Base-by-base conservation (phyloP, 2,329 filamentous ascomycete genomes). In the Diplodia sapinea region DNA sequence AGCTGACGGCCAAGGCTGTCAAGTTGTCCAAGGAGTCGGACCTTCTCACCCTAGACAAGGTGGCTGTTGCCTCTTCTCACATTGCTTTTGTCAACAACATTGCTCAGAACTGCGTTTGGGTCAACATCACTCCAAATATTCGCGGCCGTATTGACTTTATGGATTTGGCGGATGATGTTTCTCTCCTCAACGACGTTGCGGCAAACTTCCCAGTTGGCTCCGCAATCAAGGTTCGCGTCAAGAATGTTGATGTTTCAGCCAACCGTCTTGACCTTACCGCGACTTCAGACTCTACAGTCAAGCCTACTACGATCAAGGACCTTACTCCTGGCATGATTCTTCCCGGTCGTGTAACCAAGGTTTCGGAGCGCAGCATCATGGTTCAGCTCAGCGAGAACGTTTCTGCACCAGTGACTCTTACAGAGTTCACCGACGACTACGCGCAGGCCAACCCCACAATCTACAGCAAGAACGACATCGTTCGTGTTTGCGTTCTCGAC, bases 1-100 rank as follows among this genome's bases (percentile, higher is more conserved):
- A 99, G 77, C 85, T 98, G 64, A 95, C 94, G 4, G 87, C 91
- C 4, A 97, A 94, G 80, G 49, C 67, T n/a, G 54, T 33, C 40
- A 85, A 87, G 40, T 90, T 87, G 64, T 81, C 83, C 68, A 74
- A 85, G 49, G 86, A 91, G 68, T 78, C 89, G 50, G 84, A 88
- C 65, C 81, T 89, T 1, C 82, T 97, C 55, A 88, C 88, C 8
- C 82, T 97, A 38, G 88, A 92, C 31, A 87, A 91, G 69, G 81
- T 99, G 70, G 84, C 90, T 73, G 82, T 87, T 62, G 93, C 91
- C 20, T 89, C 90, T 20, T 87, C 85, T 2, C 88, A 91, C 79
- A 79, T 96, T 62, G 94, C 91, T 0, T 98, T 94, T 75, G 88
- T 99, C 76, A 99, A 98, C 83, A 98, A 97, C 75, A 84, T 94